Evolutionary conservation across 352 stramenopile genomes (phyloP), one percentile per base, ranked within the genome.

Genomic region (Pythium folliculosum): DNA sequence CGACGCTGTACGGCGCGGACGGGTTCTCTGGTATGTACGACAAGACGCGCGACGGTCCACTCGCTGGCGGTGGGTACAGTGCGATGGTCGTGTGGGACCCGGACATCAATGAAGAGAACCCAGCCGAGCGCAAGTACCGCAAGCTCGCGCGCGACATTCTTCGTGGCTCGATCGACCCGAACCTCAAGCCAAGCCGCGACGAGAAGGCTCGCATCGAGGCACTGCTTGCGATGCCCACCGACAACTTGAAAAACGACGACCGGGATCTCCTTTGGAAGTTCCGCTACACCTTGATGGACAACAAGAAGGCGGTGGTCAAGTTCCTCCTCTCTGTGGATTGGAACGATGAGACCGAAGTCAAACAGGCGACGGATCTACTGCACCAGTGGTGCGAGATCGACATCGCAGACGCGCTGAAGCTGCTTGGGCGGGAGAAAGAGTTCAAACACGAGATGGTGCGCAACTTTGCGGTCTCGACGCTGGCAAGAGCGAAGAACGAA

Each of bases 291-390:
- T 68, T 99, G 17, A 97, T 95, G 0, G 93, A 98, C 69, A 96
- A 97, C 78, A 92, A 92, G 63, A 96, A 98, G 65, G 97, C 97
- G 0, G 82, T 99, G 14, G 96, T 98, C 23, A 99, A 99, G 70
- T 99, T 99, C 75, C 72, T 99, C 5, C 77, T 99, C 7, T 97
- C 92, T 12, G 97, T 99, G 8, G 96, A 99, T 81, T 99, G 97
- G 97, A 97, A 96, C 56, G 93, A 98, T 38, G 96, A 99, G 72
- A 89, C 89, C 21, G 97, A 99, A 75, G 96, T 99, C 23, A 96
- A 97, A 27, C 97, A 99, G 82, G 83, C 84, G 3, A 91, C 82
- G 0, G 86, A 95, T 65, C 48, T 96, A 56, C 61, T 95, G 47
- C 79, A 84, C 30, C 84, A 92, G 44, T 95, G 87, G 86, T 89